These are phyloP conservation scores for Saraca asoca DNA, from an alignment of 331 rosid genomes.

Conservation along the genomic window DNA sequence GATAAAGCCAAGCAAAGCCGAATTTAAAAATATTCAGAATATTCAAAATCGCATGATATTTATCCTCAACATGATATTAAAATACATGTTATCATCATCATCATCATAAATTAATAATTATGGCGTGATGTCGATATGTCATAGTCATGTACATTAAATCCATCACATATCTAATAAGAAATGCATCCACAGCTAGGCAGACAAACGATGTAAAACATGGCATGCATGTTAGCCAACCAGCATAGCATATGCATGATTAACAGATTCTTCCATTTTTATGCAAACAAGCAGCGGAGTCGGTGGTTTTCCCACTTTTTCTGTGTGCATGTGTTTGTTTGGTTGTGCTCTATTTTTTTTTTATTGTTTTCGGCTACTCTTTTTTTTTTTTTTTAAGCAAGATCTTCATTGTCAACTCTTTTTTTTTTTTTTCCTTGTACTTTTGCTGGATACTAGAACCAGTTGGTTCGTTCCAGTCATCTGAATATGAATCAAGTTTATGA, in stretches of 20 bases:
- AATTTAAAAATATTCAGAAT: not conserved
- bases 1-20: not conserved
- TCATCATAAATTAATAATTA: not conserved
- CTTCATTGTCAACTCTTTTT: not conserved
- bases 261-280: not conserved
- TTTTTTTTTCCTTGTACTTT: not conserved
- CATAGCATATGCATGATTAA: not conserved
- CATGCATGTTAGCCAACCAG: conserved; percentile 27
- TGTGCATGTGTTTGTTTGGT: not conserved
- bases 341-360: not conserved
- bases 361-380: not conserved
- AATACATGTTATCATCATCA: not conserved
- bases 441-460: not conserved
- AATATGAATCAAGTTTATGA: conserved; percentile 23
- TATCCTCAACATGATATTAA: not conserved
- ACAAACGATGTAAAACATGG: conserved; percentile 8
- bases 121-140: conserved; percentile 20
- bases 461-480: not conserved
- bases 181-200: not conserved
- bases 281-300: conserved; percentile 5
- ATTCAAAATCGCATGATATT: not conserved
- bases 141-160: conserved; percentile 24
- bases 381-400: too few relatives aligned
- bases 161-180: conserved; percentile 17
- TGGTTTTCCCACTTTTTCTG: conserved; percentile 27